Base-by-base conservation (phyloP, 176 grass and related monocot genomes). In the Avena insularis region DNA sequence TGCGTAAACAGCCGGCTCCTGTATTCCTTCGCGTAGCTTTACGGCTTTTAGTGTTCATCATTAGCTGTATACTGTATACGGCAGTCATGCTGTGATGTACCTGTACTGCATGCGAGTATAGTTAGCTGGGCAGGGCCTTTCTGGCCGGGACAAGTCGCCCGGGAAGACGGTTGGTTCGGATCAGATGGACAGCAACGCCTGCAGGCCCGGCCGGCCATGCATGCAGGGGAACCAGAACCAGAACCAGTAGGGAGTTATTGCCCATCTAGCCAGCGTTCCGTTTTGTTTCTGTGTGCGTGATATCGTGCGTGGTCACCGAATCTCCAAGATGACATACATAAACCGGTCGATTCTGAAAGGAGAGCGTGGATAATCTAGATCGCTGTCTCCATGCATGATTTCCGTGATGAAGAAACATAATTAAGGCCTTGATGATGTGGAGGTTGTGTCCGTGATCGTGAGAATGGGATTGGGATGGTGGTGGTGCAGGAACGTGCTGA, bases 401-500 rank as follows among this genome's bases (percentile, higher is more conserved):
- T 7, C 3, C 21, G 59, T 17, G 54, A 56, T 17, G 54, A 56
- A 56, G 54, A 56, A 19, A 17, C 54, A 19, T 3, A 56, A 56
- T 56, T 56, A 56, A 17, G 4, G 15, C 54, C 54, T 1, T 51
- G 49, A 51, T 51, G 49, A 51, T 51, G 49, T 51, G 49, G 25
- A 25, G 25, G 49, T 12, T 19, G 54, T 19, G 54, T 56, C 54
- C 54, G 2, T 56, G 54, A 56, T 56, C 15, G 51, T 54, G 51
- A 54, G 1, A 16, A 11, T 25, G 25, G 25, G 25, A 25, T 25
- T 54, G 62, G 12, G 15, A 66, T 5, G 11, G 70, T 23, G 5
- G 0, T 8, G 36, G 0, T 65, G 86, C 91, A 99, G 97, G 89
- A 99, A 99, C 89, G 94, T 96, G 83, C 83, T 99, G 90, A 88